Evolutionary conservation across 495 filamentous ascomycete genomes (phyloP).

Genomic region (Trichoderma orchidacearum): DNA sequence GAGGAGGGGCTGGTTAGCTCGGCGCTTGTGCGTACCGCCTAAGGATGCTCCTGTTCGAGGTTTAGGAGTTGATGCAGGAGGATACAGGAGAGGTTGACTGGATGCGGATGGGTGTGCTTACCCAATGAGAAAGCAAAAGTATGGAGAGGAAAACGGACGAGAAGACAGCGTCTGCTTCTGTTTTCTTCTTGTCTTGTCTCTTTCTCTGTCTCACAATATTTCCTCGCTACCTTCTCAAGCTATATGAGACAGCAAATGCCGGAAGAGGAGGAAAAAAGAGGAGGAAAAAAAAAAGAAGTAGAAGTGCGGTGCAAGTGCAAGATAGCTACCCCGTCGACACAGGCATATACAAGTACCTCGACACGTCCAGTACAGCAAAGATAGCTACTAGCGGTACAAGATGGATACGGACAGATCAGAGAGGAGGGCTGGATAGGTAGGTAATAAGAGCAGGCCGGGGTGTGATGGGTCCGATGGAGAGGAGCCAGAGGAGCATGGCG

Average conservation of each 20-base stretch:
- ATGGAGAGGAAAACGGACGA: no score
- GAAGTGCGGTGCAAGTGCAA: neutral
- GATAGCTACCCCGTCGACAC: neutral
- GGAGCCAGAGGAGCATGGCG: neutral
- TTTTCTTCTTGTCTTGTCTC: no score
- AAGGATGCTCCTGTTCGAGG: slow-evolving; percentile 1
- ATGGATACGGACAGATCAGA: neutral
- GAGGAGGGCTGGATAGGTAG: neutral
- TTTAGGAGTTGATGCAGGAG: neutral
- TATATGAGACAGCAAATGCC: neutral
- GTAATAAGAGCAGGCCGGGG: neutral
- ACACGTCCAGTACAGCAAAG: neutral
- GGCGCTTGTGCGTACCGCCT: neutral
- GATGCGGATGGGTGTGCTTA: neutral
- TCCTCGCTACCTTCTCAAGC: neutral
- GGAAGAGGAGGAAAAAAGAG: neutral
- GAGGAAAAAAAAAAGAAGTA: neutral
- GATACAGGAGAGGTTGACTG: neutral
- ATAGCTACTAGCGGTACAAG: neutral
- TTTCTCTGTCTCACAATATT: no score
- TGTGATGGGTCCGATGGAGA: slow-evolving; percentile 1
- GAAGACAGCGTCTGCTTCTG: no score
- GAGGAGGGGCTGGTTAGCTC: neutral
- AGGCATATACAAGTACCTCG: neutral
- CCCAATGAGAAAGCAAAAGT: neutral